Base-by-base conservation (phyloP, 2,329 filamentous ascomycete species). In the Elsinoe arachidis region DNA sequence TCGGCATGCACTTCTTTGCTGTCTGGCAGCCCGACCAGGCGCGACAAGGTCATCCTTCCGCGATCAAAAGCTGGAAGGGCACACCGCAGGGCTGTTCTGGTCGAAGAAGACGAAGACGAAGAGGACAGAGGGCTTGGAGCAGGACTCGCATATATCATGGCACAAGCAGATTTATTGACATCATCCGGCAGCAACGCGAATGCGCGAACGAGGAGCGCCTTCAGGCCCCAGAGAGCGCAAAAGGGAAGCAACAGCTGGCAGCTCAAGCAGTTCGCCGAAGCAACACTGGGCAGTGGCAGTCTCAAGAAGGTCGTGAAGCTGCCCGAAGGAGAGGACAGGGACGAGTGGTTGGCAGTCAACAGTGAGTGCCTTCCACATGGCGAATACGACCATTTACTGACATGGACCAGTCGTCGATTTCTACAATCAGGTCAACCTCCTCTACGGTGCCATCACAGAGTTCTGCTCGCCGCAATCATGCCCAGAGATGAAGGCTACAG, bases 401-500 rank as follows among this genome's bases (percentile, higher is more conserved):
- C 15, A 34, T 6, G 11, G 3, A 9, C 23, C 64, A 96, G 91
- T 99, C 77, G 93, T 99, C 77, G 93, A 99, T 75, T 99, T 99
- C 75, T 99, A 99, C 83, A 99, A 99, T 78, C 93, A 99, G 75
- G 95, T 99, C 78, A 99, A 99, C 75, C 82, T 99, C 35, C 85
- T 99, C 59, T 99, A 99, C 72, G 95, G 95, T 59, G 93, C 93
- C 63, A 99, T 99, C 70, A 99, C 93, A 60, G 93, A 99, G 71
- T 99, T 99, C 75, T 99, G 93, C 79, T 97, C 93, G 23, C 92
- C 93, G 33, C 87, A 93, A 70, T 90, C 90, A 63, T 99, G 93
- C 72, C 93, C 93, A 0, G 93, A 97, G 76, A 99, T 99, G 93
- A 99, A 99, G 75, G 93, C 93, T n/a, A 99, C 93, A 9, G 95